Base-by-base conservation (phyloP, 257 asterid genomes). In the Solanum rostratum region DNA sequence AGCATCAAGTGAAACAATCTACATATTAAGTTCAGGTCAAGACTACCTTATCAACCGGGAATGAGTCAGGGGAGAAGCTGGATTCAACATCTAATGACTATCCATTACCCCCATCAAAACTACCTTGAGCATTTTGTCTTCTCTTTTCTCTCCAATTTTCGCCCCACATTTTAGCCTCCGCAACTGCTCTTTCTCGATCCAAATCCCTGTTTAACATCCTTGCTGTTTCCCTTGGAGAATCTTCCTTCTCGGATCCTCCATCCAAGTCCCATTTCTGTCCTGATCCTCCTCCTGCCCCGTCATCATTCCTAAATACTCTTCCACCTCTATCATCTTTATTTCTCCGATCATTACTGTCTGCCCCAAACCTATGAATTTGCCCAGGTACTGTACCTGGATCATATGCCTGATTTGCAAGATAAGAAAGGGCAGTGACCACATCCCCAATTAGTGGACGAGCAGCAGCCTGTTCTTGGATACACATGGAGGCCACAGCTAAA, bases 151-250 rank as follows among this genome's bases (percentile, higher is more conserved):
- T 88, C 98, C 94, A 93, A 85, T 96, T 96, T 50, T 96, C 98
- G 5, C 99, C 99, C 99, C 99, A 97, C 99, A 95, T 93, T 87
- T 97, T 97, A 16, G 98, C 99, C 87, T 97, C 99, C 0, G 99
- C 98, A 22, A 95, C 98, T 4, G 99, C 99, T 10, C 99, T 90
- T 89, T 95, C 99, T 84, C 98, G 88, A 55, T 94, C 98, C 81
- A 91, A 82, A 80, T 93, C 99, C 84, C 95, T 88, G 89, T 92
- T 93, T 55, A 94, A 81, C 89, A 86, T 91, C 88, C 88, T 93
- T 0, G 90, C 93, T 4, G 94, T 91, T 86, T 96, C 98, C 85
- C 88, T 88, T 1, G 98, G 97, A 29, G 98, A 94, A 45, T 95
- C 98, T 16, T 95, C 98, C 85, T 87, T 94, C 90, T 97, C 98